Evolutionary conservation across 768 basidiomycete species (phyloP), one percentile per base, ranked within the genome.

Genomic region (Boletus sensibilis): DNA sequence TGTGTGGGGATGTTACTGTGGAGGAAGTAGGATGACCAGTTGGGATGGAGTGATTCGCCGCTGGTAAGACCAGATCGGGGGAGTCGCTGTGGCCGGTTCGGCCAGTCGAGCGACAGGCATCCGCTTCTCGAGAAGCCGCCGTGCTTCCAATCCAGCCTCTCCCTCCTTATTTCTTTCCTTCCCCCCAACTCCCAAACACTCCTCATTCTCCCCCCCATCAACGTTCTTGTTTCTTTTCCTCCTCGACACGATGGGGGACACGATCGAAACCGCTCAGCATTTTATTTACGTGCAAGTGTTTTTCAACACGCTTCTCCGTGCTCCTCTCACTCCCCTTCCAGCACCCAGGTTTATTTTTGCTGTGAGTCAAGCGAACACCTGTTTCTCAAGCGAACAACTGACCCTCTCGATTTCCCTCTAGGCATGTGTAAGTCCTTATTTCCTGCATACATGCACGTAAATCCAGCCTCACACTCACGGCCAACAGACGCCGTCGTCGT

Each of bases 281-380:
- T 90, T 90, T 71, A 88, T 91, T 72, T 89, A 86, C 74, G 84
- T 89, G 79, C 78, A 68, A 53, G 80, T 75, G 14, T 27, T 43
- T 57, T 40, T 25, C 43, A 44, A 27, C 20, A 2, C 35, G 37
- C 50, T 34, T 31, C 42, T 42, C 29, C 10, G 39, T 13, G 13
- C 42, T 33, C 44, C 38, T 20, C 68, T 64, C 46, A 71, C 53
- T 43, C 33, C 38, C 11, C 39, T 53, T 46, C 27, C 51, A 80
- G 79, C 50, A 79, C 80, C 37, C 89, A 92, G 75, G 81, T 90
- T 70, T 89, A 90, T 77, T 91, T 92, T 73, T 91, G 88, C 78
- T 87, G 90, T 91, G 71, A 75, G 88, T 83, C 62, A 56, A 62
- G 44, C 62, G 56, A 16, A 13, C 35, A 1, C 12, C 59, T 56